Evolutionary conservation across 192 early-diverging fungal species (phyloP), one percentile per base, ranked within the genome.

Genomic region (Coemansia sp.): DNA sequence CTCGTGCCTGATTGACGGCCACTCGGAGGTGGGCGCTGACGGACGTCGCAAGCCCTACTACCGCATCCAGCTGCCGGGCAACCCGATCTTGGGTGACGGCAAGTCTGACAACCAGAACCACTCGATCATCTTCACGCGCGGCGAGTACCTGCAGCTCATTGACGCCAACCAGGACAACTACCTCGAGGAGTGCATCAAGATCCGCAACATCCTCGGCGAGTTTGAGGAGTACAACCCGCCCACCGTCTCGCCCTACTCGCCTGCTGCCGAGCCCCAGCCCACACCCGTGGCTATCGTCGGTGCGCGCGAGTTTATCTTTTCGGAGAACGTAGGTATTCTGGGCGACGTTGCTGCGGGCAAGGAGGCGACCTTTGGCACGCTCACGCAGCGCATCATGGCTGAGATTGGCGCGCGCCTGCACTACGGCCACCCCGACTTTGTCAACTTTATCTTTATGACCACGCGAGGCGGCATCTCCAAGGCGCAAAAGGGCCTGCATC

Each of bases 151-250:
- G 37, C 91, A 95, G 71, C 75, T 93, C 10, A 86, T 95, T 28
- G 93, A 95, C 64, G 93, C 93, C 18, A 95, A 95, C 65, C 92
- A 94, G 83, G 93, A 95, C 71, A 92, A 95, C 73, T 95, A 94
- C 67, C 83, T 95, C n/a, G 93, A 95, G 61, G 92, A 94, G 82
- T 88, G 88, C 42, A 79, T 95, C 68, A 95, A 95, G 77, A 91
- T 95, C 62, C 84, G 92, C 23, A 92, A 91, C 71, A 86, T 94
- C 6, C 82, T 95, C 5, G 89, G 89, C 23, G 92, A 95, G 77
- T 94, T 95, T 83, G 93, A 93, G 65, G 84, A 88, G 62, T 86
- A 87, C 74, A 87, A 89, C 36, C 85, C 83, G 3, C 79, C 88
- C 1, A 75, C 79, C 8, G 70, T 86, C 14, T 90, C 90, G 13